phyloP scores from a whole-genome alignment of 2,329 filamentous ascomycete genomes.

The Clonostachys byssicola region DNA sequence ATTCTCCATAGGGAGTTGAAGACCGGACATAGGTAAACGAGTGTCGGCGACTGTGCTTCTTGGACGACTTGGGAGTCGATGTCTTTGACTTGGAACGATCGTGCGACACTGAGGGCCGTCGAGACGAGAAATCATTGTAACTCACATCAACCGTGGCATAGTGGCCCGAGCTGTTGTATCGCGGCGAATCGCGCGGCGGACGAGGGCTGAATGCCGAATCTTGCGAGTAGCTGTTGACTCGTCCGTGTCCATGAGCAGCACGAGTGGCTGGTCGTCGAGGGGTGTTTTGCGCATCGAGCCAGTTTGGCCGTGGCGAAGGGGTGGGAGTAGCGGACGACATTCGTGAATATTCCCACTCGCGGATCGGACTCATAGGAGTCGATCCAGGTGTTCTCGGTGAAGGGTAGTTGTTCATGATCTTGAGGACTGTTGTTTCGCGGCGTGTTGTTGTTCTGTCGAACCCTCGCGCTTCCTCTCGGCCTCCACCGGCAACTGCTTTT shows the following conservation, averaged over 20 bases:
- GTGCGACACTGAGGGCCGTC: slow-evolving; percentile 27
- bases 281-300: slow-evolving; percentile 26
- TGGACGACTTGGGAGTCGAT: slow-evolving; percentile 7
- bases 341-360: slow-evolving; percentile 48
- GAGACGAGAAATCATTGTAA: slow-evolving; percentile 46
- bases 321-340: slow-evolving; percentile 52
- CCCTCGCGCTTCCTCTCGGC: not conserved
- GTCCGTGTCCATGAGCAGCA: slow-evolving; percentile 26
- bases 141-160: slow-evolving; percentile 66
- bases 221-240: slow-evolving; percentile 31
- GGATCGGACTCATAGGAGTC: slow-evolving; percentile 30
- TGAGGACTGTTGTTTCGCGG: slow-evolving; percentile 12
- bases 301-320: slow-evolving; percentile 50
- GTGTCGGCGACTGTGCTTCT: slow-evolving; percentile 46
- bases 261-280: slow-evolving; percentile 51
- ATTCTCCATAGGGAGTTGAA: slow-evolving; percentile 56
- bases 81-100: slow-evolving; percentile 9
- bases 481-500: not conserved
- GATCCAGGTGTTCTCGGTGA: slow-evolving; percentile 36
- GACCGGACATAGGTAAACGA: slow-evolving; percentile 56
- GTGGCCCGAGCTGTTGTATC: slow-evolving; percentile 58
- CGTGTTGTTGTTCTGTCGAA: slow-evolving; percentile 1
- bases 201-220: slow-evolving; percentile 31
- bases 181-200: slow-evolving; percentile 50
- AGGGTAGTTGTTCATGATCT: slow-evolving; percentile 30